Evolutionary conservation across 768 basidiomycete species (phyloP), one percentile per base, ranked within the genome.

Genomic region (Suillus brevipes): DNA sequence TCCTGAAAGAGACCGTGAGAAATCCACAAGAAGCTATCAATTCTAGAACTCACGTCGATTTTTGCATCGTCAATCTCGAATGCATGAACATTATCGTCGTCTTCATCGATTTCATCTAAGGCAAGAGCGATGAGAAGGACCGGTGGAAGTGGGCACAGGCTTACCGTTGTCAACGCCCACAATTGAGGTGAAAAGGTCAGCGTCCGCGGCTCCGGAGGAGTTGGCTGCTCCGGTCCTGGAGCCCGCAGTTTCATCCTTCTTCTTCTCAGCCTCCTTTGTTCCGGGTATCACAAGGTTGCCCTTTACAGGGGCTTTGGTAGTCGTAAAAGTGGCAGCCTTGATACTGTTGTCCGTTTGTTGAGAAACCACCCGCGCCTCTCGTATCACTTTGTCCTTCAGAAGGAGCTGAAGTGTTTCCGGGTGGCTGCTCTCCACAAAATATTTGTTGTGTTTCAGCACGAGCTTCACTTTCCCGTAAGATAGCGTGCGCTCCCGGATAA

Each of bases 401-500:
- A 99, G 80, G 23, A 88, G 80, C 71, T 97, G 92, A 34, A 99
- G 83, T 13, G 94, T 95, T 63, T 98, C 96, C 2, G 96, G 95
- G 71, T 97, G 94, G 68, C 88, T 91, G 36, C 95, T 97, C 77
- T 99, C 97, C 71, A 99, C 94, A 71, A 87, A 98, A 77, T 99
- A 99, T 71, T 91, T 93, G 83, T 99, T 99, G 75, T 98, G 92
- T 75, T 99, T 99, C 69, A 99, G 81, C 8, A 99, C 97, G 57
- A 99, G 88, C 73, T 99, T 97, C 76, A 99, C 94, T 81, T 99
- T 99, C 61, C 97, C 97, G 71, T 98, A 99, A 61, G 96, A 97
- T 63, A 95, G 78, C 0, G 97, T 99, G 68, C 96, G 92, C 67
- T 94, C 91, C 70, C 92, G 89, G 70, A 99, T 99, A 73, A 95